phyloP scores from a whole-genome alignment of 2,329 filamentous ascomycete species.

The Plenodomus lindquistii region DNA sequence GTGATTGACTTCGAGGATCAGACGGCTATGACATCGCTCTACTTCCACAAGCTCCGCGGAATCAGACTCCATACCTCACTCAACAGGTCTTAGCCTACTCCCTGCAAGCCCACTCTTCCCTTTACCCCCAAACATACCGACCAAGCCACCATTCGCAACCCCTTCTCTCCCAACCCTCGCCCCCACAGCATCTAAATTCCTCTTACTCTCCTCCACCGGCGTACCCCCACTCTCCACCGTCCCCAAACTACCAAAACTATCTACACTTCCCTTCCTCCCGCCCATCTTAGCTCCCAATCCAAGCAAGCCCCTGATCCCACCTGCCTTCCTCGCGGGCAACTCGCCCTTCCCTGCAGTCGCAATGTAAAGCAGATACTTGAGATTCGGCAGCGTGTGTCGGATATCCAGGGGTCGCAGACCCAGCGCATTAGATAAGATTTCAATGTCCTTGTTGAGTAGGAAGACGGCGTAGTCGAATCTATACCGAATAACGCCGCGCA shows the following conservation, averaged over 20 bases:
- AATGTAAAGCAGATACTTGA: constrained; percentile 91
- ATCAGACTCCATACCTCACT: constrained; percentile 8
- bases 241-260: constrained; percentile 34
- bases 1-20: too few species aligned
- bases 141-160: constrained; percentile 22
- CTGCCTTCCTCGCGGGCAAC: constrained; percentile 51
- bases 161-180: constrained; percentile 14
- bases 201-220: constrained; percentile 22
- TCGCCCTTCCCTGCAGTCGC: constrained; percentile 76
- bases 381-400: constrained; percentile 86
- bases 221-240: constrained; percentile 33
- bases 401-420: constrained; percentile 85
- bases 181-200: constrained; percentile 18
- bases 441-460: constrained; percentile 93
- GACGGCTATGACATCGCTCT: too few species aligned
- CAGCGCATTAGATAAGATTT: constrained; percentile 65
- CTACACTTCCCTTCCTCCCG: constrained; percentile 38
- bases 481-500: constrained; percentile 73
- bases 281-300: constrained; percentile 24
- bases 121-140: constrained; percentile 16
- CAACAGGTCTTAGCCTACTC: constrained; percentile 33
- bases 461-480: constrained; percentile 97
- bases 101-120: constrained; percentile 23
- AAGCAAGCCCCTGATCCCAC: constrained; percentile 41
- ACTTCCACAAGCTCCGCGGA: too few species aligned